Percentiles rank a stretch among this genome's conserved stretches.
Conservation (phyloP, 768 basidiomycete genomes). For the Cystobasidium tubakii region DNA sequence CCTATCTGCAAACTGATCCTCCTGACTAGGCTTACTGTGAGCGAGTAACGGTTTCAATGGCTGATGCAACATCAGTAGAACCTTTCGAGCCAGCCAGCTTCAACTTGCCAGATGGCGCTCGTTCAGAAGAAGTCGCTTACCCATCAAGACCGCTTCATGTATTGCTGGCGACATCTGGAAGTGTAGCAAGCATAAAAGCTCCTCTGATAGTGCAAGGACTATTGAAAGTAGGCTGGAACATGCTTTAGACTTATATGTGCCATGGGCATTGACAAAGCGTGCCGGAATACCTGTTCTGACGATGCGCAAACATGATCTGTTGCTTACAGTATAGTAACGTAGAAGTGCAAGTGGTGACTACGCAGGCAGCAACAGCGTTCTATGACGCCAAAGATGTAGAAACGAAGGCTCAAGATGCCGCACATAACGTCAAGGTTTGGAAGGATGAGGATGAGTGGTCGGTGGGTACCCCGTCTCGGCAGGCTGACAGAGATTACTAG, state of each 20-base stretch:
- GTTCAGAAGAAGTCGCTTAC: constrained; percentile 24
- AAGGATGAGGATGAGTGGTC: constrained; percentile 87
- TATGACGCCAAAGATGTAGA: constrained; percentile 59
- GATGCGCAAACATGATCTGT: neutral
- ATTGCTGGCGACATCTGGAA: constrained; percentile 81
- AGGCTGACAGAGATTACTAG: too few species aligned
- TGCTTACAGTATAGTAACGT: constrained; percentile 63
- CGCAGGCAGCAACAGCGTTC: constrained; percentile 70
- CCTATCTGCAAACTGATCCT: neutral
- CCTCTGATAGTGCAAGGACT: constrained; percentile 80
- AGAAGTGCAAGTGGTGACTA: constrained; percentile 74
- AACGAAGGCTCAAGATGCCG: constrained; percentile 31
- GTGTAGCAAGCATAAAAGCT: constrained; percentile 88
- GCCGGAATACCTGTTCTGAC: neutral
- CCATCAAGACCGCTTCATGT: constrained; percentile 54
- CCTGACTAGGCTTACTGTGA: neutral
- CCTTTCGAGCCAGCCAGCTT: constrained; percentile 24
- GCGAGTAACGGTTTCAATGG: neutral
- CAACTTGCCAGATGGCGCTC: constrained; percentile 27
- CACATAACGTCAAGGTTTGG: constrained; percentile 65
- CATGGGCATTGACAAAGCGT: too few species aligned
- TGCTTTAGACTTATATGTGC: too few species aligned
- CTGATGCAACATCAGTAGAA: constrained; percentile 16
- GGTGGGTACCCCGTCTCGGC: too few species aligned
- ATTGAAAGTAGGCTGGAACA: constrained; percentile 55